These are phyloP conservation scores for Herpotrichia juniperi DNA, from an alignment of 2,329 filamentous ascomycete species.

Conservation along the genomic window DNA sequence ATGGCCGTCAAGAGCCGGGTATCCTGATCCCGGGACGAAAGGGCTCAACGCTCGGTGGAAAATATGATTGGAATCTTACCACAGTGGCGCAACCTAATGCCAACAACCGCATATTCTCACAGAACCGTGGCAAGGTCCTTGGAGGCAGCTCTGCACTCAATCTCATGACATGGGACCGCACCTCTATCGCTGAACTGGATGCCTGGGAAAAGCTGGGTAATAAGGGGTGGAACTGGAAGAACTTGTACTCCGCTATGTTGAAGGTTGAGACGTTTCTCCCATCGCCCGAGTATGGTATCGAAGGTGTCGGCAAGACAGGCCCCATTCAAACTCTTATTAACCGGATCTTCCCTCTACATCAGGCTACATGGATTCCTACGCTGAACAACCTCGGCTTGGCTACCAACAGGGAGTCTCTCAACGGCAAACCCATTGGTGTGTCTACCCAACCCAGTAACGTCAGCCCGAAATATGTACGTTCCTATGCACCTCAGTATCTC, in stretches of 20 bases:
- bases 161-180: slow-evolving; percentile 36
- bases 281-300: slow-evolving; percentile 29
- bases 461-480: slow-evolving; percentile 54
- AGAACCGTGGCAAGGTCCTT: slow-evolving; percentile 19
- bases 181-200: slow-evolving; percentile 44
- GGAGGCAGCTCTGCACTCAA: slow-evolving; percentile 38
- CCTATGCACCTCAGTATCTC: slow-evolving; percentile 48
- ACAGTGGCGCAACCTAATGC: slow-evolving; percentile 41
- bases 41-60: slow-evolving; percentile 35
- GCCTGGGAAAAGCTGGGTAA: slow-evolving; percentile 64
- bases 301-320: slow-evolving; percentile 36
- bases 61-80: slow-evolving; percentile 39
- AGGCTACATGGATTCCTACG: slow-evolving; percentile 53
- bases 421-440: slow-evolving; percentile 58
- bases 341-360: slow-evolving; percentile 51
- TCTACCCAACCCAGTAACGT: slow-evolving; percentile 59
- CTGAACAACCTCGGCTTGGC: slow-evolving; percentile 54
- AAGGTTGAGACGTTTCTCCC: slow-evolving; percentile 38
- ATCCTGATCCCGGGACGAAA: slow-evolving; percentile 18
- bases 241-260: no score
- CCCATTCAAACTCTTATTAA: slow-evolving; percentile 48
- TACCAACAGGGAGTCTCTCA: slow-evolving; percentile 53
- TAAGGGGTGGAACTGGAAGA: slow-evolving; percentile 63
- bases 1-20: slow-evolving; percentile 16
- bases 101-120: slow-evolving; percentile 45